Evolutionary conservation across 768 basidiomycete species (phyloP), one percentile per base, ranked within the genome.

Genomic region (Podaxis rugospora): DNA sequence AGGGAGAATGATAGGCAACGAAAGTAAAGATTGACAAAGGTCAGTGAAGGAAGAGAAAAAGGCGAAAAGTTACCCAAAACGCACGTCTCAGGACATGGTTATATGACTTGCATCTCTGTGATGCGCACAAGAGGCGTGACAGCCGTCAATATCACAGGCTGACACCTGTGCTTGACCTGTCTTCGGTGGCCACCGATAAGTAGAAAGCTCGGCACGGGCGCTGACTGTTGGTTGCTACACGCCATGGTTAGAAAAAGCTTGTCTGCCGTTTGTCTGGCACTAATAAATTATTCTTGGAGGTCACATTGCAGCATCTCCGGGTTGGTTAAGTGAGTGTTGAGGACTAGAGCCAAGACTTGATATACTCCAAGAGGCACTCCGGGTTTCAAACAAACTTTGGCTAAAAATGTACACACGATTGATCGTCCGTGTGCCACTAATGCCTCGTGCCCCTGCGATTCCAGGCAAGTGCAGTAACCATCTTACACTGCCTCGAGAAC

Each of bases 1-100:
- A 65, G 70, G 65, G 66, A 61, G 67, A 70, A 69, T 68, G 64
- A 70, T 69, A 69, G 66, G 67, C 71, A 71, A 65, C 69, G 65
- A 65, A 65, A 64, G 65, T 58, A 68, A 64, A 59, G 66, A 62
- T 63, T 57, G 68, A 55, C 64, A n/a, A 62, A 37, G 52, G 52
- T 58, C 56, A 57, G 57, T 3, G 53, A 61, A 57, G 23, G 44
- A 53, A 37, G 46, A 50, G 56, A 49, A 42, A 4, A 61, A 62
- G 56, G 44, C 36, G 69, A 52, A 68, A 74, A 72, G 74, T 66
- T 70, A 62, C 54, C 36, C 36, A 9, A 51, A 14, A 27, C 32
- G n/a, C 21, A 5, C 39, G 39, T 21, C 25, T 42, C 27, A 6
- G n/a, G 10, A 4, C 51, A 32, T 32, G n/a, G 50, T 28, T 59